These are phyloP conservation scores for Colletotrichum sp. DNA, from an alignment of 2,329 filamentous ascomycete species.

Conservation along the genomic window DNA sequence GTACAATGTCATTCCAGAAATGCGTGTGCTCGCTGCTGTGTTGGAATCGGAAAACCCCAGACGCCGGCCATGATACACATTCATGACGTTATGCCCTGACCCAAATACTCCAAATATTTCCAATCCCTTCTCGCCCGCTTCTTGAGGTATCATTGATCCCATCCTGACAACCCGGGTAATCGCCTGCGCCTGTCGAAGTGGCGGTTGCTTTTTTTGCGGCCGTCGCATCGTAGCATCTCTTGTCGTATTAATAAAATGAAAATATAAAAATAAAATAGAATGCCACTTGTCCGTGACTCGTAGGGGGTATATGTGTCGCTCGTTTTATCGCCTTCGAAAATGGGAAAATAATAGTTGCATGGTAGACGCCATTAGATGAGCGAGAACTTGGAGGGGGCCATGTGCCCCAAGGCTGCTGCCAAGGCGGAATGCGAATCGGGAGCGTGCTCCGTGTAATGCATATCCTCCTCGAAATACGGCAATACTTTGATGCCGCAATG, in stretches of 20 bases:
- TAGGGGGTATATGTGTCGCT: not conserved
- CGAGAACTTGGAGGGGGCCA: conserved; percentile 14
- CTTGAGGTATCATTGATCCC: conserved; percentile 12
- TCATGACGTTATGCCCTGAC: conserved; percentile 16
- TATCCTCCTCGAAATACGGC: conserved; percentile 50
- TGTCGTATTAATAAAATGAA: not conserved
- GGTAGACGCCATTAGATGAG: conserved; percentile 8
- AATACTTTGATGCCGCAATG: conserved; percentile 41
- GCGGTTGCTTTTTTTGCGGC: not conserved
- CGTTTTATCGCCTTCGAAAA: not conserved
- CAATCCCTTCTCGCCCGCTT: not conserved
- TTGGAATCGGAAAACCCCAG: conserved; percentile 11
- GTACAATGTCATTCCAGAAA: conserved; percentile 18
- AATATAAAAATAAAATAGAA: not conserved
- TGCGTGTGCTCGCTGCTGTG: conserved; percentile 17
- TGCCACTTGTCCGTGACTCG: conserved; percentile 1
- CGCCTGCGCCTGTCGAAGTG: conserved; percentile 7
- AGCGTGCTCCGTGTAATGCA: conserved; percentile 44
- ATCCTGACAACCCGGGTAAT: not conserved
- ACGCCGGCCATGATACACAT: conserved; percentile 14
- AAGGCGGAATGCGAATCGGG: conserved; percentile 28
- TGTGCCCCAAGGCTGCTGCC: conserved; percentile 18
- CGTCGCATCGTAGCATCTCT: conserved; percentile 12
- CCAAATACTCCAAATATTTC: conserved; percentile 13
- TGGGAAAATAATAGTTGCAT: not conserved